Evolutionary conservation across 306 rosid genomes (phyloP).

Genomic region (Senna tora): DNA sequence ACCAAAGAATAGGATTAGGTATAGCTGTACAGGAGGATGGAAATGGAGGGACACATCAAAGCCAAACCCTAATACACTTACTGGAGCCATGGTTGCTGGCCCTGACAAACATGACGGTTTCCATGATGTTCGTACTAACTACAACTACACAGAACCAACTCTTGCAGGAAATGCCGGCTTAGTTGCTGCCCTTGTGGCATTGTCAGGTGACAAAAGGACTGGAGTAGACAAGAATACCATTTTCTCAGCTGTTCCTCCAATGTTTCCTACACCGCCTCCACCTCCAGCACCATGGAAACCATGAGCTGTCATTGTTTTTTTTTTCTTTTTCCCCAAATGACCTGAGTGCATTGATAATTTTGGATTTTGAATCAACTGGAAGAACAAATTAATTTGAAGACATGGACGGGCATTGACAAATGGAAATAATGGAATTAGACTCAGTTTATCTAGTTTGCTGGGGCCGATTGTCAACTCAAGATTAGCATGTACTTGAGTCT

Average conservation of each 20-base stretch:
- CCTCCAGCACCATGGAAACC: slow-evolving; percentile 99
- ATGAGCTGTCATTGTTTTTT: slow-evolving; percentile 32
- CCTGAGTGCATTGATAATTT: slow-evolving; percentile 50
- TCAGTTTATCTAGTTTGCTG: slow-evolving; percentile 37
- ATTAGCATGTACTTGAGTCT: slow-evolving; percentile 45
- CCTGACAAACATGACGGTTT: slow-evolving; percentile 95
- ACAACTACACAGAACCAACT: slow-evolving; percentile 96
- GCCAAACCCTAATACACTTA: slow-evolving; percentile 82
- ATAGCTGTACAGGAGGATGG: slow-evolving; percentile 97
- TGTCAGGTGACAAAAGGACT: slow-evolving; percentile 76
- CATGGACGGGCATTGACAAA: slow-evolving; percentile 34
- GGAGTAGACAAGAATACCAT: slow-evolving; percentile 85
- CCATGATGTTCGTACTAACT: slow-evolving; percentile 83
- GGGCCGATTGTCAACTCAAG: slow-evolving; percentile 38
- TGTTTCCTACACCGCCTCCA: slow-evolving; percentile 99
- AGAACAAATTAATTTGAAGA: slow-evolving; percentile 48
- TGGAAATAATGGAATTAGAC: slow-evolving; percentile 32
- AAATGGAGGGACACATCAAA: slow-evolving; percentile 85
- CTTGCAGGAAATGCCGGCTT: slow-evolving; percentile 96
- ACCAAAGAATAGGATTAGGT: slow-evolving; percentile 85
- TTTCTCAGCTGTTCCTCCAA: slow-evolving; percentile 94
- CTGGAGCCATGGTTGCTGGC: slow-evolving; percentile 98
- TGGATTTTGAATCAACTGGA: slow-evolving; percentile 42
- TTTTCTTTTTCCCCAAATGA: slow-evolving; percentile 42
- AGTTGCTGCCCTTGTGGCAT: slow-evolving; percentile 85